A percentile compares a stretch with the other conserved stretches of the same genome.
These are phyloP conservation scores for Penicillium salamii DNA, from an alignment of 495 filamentous ascomycete species.

Conservation along the genomic window DNA sequence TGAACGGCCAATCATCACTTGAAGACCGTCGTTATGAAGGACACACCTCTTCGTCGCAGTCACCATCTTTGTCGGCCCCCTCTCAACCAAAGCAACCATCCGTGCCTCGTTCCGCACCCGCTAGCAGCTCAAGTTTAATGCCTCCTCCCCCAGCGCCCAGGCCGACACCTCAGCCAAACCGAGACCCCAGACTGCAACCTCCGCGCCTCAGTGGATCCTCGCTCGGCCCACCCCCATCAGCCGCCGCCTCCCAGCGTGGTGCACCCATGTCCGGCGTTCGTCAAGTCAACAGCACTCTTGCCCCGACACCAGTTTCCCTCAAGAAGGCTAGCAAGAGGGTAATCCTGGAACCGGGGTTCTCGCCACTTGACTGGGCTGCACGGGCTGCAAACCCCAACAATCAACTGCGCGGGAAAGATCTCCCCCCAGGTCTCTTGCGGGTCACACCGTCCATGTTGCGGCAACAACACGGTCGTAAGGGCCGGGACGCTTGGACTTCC, in stretches of 20 bases:
- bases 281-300: slow-evolving; percentile 34
- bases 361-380: slow-evolving; percentile 92
- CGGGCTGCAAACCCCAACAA: slow-evolving; percentile 61
- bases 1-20: background rate
- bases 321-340: slow-evolving; percentile 59
- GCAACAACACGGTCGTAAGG: slow-evolving; percentile 71
- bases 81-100: slow-evolving; percentile 13
- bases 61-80: slow-evolving; percentile 13
- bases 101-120: slow-evolving; percentile 9
- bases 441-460: slow-evolving; percentile 80
- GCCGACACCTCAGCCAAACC: slow-evolving; percentile 21
- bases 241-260: slow-evolving; percentile 30
- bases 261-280: slow-evolving; percentile 25
- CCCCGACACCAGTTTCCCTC: slow-evolving; percentile 34
- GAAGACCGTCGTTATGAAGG: slow-evolving; percentile 6
- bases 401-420: slow-evolving; percentile 61
- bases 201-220: slow-evolving; percentile 16
- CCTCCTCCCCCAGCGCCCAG: slow-evolving; percentile 36
- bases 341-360: slow-evolving; percentile 79
- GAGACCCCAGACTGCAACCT: slow-evolving; percentile 13
- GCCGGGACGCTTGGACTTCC: slow-evolving; percentile 83
- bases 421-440: slow-evolving; percentile 51
- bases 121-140: slow-evolving; percentile 31
- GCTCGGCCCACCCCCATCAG: slow-evolving; percentile 34
- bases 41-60: slow-evolving; percentile 13